Evolutionary conservation across 192 early-diverging fungal genomes (phyloP).

Genomic region (Hyaloraphidium curvatum): DNA sequence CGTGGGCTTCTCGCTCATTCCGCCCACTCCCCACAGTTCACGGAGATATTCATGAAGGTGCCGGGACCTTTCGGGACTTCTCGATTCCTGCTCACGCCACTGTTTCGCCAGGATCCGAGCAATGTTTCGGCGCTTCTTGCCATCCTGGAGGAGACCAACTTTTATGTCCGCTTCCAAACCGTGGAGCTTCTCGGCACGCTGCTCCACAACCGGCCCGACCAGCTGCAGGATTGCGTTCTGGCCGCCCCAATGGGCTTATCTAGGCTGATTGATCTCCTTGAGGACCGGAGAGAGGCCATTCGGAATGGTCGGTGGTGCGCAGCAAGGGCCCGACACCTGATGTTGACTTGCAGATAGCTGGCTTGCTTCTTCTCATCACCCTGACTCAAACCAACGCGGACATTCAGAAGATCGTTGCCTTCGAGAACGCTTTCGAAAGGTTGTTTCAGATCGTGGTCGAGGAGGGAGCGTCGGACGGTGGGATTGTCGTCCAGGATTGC

Average conservation of each 20-base stretch:
- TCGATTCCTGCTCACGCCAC: slow-evolving; percentile 17
- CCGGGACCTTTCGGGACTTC: background rate
- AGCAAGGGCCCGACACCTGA: too few species aligned
- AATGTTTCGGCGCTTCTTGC: slow-evolving; percentile 69
- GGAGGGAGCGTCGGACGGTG: slow-evolving; percentile 77
- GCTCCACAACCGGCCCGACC: slow-evolving; percentile 30
- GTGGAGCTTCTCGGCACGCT: slow-evolving; percentile 71
- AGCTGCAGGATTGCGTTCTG: slow-evolving; percentile 68
- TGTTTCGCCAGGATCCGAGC: slow-evolving; percentile 23
- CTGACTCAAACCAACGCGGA: slow-evolving; percentile 85
- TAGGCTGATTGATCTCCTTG: slow-evolving; percentile 81
- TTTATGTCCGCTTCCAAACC: slow-evolving; percentile 82
- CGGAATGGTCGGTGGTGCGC: slow-evolving; percentile 50
- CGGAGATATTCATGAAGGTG: slow-evolving; percentile 17
- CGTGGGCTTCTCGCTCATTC: too few species aligned
- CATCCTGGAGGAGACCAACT: slow-evolving; percentile 77
- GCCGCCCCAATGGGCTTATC: slow-evolving; percentile 66
- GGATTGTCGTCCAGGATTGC: slow-evolving; percentile 94
- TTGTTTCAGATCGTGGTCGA: slow-evolving; percentile 72
- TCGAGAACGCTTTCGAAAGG: slow-evolving; percentile 92
- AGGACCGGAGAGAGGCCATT: slow-evolving; percentile 84
- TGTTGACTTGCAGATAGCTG: slow-evolving; percentile 47
- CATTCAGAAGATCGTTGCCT: slow-evolving; percentile 97
- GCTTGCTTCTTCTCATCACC: slow-evolving; percentile 70
- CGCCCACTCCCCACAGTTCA: background rate